Base-by-base conservation (phyloP, 2,329 filamentous ascomycete genomes). In the Emericellopsis cladophorae region DNA sequence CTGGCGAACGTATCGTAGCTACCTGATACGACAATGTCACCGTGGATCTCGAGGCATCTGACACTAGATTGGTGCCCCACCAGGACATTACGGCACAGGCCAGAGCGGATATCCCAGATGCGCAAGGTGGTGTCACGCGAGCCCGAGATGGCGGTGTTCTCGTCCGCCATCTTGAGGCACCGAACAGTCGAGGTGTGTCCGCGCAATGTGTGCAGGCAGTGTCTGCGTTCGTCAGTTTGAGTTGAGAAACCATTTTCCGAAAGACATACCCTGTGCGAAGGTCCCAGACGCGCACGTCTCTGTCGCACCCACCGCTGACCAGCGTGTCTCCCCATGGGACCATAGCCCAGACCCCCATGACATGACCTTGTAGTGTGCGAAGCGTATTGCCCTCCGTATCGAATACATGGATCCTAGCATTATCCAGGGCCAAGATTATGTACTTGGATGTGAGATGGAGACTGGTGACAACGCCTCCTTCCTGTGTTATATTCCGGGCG, bases 331-430 rank as follows among this genome's bases (percentile, higher is more conserved):
- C 90, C 85, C 89, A 95, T 7, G 92, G 92, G 21, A 98, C 88
- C 90, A 98, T 96, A 38, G 92, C 92, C 92, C 92, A 98, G 16
- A 98, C 92, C 33, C 92, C 92, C 92, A 98, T 98, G 36, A 96
- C 85, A 64, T 98, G 92, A 10, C 92, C 92, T 55, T 92, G 83
- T 23, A 98, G 66, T 3, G 87, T 95, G 57, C 88, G 86, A 51
- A 94, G 80, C 48, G 87, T 79, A 50, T 88, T 81, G 29, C 92
- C 92, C 49, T 92, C 79, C 1, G 87, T 89, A 58, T 96, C 86
- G 56, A 96, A 98, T 22, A 98, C 89, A 60, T 98, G 92, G 36
- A 98, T 98, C 67, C 93, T 94, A 31, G 92, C 90, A 61, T 96
- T 98, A 66, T 98, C 92, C 46, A 98, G 74, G 39, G 92, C 92